Evolutionary conservation across 768 basidiomycete species (phyloP), one percentile per base, ranked within the genome.

Genomic region (Coprinellus micaceus): DNA sequence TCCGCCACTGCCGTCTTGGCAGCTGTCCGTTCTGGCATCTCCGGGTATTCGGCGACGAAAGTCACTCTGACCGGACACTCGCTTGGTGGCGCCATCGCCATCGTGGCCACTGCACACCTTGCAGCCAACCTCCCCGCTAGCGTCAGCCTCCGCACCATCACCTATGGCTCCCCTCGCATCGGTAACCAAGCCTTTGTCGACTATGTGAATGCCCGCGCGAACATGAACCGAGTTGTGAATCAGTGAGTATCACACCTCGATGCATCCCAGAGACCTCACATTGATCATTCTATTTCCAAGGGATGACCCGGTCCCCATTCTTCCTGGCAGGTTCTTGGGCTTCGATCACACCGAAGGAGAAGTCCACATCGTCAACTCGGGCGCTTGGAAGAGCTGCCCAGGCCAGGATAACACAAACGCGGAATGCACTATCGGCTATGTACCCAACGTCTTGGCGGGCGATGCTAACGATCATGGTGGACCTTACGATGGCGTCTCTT

Each of bases 281-380:
- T 29, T 19, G 45, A 43, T 53, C n/a, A 52, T 10, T 61, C 55
- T 39, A 37, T 50, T 13, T 55, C 55, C 1, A 59, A 59, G 61
- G 29, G 52, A 58, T 53, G 78, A 82, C 61, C 56, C 74, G 24
- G 69, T 86, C 41, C 85, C 86, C 22, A 84, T 81, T 57, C 72
- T 86, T 9, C 84, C 84, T 7, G 78, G 75, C 2, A 71, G 74
- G 19, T 17, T 43, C 61, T 71, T 68, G 54, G 62, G 83, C 49
- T 86, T 77, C 67, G 59, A 67, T 40, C 82, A 83, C 51, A 77
- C 78, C 1, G 67, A 74, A n/a, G 82, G 82, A 17, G 83, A 85
- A 62, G 66, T 83, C 13, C 82, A 83, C 58, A 80, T 85, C 43
- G 52, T 81, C 52, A 66, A 73, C 15, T 66, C 70, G 2, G 73